A percentile compares a stretch with the other conserved stretches of the same genome.
phyloP scores from a whole-genome alignment of 148 eudicot species.

The Spergularia bocconei region DNA sequence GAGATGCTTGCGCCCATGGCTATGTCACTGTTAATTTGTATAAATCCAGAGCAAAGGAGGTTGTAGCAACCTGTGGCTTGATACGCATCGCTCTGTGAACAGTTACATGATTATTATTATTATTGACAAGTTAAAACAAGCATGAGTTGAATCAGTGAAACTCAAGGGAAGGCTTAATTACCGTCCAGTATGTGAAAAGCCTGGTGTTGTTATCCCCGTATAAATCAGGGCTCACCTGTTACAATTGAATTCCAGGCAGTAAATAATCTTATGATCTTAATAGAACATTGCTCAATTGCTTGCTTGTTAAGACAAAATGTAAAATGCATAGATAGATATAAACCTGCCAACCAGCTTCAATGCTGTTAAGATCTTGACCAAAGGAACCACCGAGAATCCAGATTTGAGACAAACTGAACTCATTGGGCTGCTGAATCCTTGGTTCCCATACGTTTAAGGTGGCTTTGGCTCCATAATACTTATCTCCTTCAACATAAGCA shows the following conservation, averaged over 20 bases:
- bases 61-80: slow-evolving; percentile 99
- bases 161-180: slow-evolving; percentile 30
- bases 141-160: background rate
- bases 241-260: slow-evolving; percentile 15
- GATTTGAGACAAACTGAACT: slow-evolving; percentile 93
- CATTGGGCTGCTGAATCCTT: slow-evolving; percentile 82
- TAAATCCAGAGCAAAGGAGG: slow-evolving; percentile 92
- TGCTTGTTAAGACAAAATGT: no score
- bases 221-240: slow-evolving; percentile 95
- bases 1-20: slow-evolving; percentile 99
- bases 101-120: background rate
- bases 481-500: slow-evolving; percentile 95
- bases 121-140: background rate
- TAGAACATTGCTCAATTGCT: no score
- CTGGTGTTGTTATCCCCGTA: slow-evolving; percentile 98
- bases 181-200: slow-evolving; percentile 99
- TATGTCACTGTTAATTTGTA: slow-evolving; percentile 84
- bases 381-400: slow-evolving; percentile 97
- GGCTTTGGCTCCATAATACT: slow-evolving; percentile 91
- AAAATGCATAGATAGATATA: no score
- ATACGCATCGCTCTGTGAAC: slow-evolving; percentile 91
- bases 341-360: slow-evolving; percentile 99
- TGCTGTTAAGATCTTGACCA: slow-evolving; percentile 96
- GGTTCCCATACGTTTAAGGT: slow-evolving; percentile 99
- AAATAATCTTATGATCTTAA: no score